These are phyloP conservation scores for Microcos paniculata DNA, from an alignment of 345 rosid genomes.

Conservation along the genomic window DNA sequence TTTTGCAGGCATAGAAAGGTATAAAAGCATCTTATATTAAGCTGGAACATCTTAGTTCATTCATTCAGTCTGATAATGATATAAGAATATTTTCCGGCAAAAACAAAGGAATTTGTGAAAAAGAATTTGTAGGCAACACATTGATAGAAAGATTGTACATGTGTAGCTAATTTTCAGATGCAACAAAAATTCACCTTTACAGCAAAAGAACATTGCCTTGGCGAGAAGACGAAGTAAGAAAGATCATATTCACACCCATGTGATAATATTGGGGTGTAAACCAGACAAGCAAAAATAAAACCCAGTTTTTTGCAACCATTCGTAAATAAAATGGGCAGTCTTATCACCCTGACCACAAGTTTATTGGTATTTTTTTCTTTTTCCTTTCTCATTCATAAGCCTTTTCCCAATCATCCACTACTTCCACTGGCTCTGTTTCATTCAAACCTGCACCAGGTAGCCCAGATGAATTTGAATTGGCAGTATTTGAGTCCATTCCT, in stretches of 20 bases:
- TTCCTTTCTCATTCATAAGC: conserved; percentile 52
- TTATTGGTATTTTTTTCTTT: neutral
- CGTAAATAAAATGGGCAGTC: neutral
- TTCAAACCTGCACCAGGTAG: conserved; percentile 29
- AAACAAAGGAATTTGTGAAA: neutral
- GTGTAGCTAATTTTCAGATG: neutral
- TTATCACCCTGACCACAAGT: neutral
- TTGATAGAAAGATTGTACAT: neutral
- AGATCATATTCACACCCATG: neutral
- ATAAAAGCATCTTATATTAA: neutral
- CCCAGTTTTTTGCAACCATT: neutral
- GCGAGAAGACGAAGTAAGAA: neutral
- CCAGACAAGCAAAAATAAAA: neutral
- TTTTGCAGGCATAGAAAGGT: neutral
- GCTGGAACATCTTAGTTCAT: too few species aligned
- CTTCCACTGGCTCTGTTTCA: conserved; percentile 37
- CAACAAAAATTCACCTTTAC: conserved; percentile 7
- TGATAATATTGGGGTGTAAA: neutral
- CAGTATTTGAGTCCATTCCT: conserved; percentile 32
- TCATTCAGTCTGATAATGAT: neutral
- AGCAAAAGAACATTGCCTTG: neutral
- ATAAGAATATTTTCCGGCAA: neutral
- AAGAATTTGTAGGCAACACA: neutral
- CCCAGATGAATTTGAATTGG: conserved; percentile 20
- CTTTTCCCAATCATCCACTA: conserved; percentile 89